Conservation (phyloP, 1,284 basidiomycete species). For the Heterobasidion parviporum region DNA sequence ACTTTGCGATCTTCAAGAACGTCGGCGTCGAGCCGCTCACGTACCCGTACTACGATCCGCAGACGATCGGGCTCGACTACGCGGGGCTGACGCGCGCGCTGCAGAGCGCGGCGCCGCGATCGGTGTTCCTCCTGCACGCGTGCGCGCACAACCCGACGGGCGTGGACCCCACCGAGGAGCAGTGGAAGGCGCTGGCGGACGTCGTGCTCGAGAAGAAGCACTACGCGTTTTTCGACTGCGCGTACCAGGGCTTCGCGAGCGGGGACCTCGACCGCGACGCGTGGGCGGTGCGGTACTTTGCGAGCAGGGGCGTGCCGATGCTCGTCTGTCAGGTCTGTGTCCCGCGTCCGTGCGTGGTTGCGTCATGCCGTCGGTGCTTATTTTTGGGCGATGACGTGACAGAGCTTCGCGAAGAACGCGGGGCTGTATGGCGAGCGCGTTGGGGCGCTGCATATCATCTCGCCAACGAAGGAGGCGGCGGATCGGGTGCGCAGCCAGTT, state of each 20-base stretch:
- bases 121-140: constrained; percentile 86
- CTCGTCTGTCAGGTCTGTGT: constrained; percentile 76
- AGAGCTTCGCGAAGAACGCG: constrained; percentile 96
- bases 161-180: constrained; percentile 84
- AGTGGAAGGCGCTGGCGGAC: constrained; percentile 81
- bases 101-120: constrained; percentile 58
- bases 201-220: constrained; percentile 72
- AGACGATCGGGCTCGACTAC: constrained; percentile 86
- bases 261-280: constrained; percentile 76
- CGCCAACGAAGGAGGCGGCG: constrained; percentile 54
- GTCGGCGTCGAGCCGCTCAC: constrained; percentile 74
- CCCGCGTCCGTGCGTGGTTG: neutral
- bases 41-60: constrained; percentile 88
- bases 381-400: constrained; percentile 15
- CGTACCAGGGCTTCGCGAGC: constrained; percentile 91
- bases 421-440: constrained; percentile 90
- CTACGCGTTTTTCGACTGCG: constrained; percentile 92
- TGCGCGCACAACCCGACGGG: constrained; percentile 97
- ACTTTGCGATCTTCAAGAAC: constrained; percentile 83
- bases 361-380: neutral
- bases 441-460: constrained; percentile 77
- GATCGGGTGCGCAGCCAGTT: constrained; percentile 76
- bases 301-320: constrained; percentile 63
- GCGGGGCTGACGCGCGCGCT: constrained; percentile 65
- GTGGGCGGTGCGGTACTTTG: constrained; percentile 74